Percentiles rank a stretch among this genome's conserved stretches.
phyloP scores from a whole-genome alignment of 2,329 filamentous ascomycete genomes.

The Hansfordia pulvinata region DNA sequence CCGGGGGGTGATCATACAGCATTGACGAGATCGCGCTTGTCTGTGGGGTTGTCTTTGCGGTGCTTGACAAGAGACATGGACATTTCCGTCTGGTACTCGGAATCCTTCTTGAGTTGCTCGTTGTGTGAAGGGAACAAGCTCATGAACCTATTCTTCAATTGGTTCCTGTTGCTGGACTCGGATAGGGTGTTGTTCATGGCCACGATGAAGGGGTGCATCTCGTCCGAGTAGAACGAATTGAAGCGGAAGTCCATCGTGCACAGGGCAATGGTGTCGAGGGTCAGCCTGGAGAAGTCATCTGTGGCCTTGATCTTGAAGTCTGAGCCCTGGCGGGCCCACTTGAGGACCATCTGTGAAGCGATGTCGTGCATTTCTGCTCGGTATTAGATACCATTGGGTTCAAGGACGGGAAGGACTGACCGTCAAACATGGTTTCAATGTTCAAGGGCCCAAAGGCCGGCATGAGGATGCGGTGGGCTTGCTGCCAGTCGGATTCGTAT shows the following conservation, averaged over 20 bases:
- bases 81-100: no score
- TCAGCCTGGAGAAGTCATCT: conserved; percentile 57
- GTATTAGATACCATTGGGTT: no score
- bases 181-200: conserved; percentile 52
- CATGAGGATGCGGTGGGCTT: conserved; percentile 38
- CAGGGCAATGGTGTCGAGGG: conserved; percentile 58
- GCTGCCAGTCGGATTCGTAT: conserved; percentile 30
- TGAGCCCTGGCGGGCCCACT: conserved; percentile 32
- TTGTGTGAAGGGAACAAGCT: no score
- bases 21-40: no score
- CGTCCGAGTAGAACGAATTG: conserved; percentile 59
- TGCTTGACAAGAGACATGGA: no score
- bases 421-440: conserved; percentile 39
- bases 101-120: no score
- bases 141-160: no score
- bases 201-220: conserved; percentile 55
- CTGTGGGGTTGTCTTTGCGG: no score
- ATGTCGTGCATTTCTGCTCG: conserved; percentile 40
- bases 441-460: conserved; percentile 38
- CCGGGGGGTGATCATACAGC: no score
- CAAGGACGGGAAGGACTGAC: no score
- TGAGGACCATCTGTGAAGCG: conserved; percentile 35
- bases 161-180: conserved; percentile 37
- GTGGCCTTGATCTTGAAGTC: conserved; percentile 33
- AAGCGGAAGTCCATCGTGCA: conserved; percentile 62